These are phyloP conservation scores for Trichoderma erinaceum DNA, from an alignment of 495 filamentous ascomycete species.

Conservation along the genomic window DNA sequence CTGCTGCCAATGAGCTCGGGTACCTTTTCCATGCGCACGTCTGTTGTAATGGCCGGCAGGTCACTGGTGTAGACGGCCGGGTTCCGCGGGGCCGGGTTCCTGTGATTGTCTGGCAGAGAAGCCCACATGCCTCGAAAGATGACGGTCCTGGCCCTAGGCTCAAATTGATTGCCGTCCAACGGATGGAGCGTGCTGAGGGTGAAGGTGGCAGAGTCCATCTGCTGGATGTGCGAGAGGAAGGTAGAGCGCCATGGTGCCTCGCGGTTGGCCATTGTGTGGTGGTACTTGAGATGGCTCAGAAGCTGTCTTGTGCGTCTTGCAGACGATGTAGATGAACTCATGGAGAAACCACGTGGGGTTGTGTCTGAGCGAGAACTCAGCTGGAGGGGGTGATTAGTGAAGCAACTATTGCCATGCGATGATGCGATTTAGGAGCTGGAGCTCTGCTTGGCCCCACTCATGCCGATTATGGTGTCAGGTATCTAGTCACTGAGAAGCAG, in stretches of 20 bases:
- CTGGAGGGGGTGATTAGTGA: neutral
- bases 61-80: constrained; percentile 62
- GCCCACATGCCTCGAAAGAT: constrained; percentile 81
- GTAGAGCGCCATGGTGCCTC: constrained; percentile 56
- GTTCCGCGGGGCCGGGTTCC: constrained; percentile 59
- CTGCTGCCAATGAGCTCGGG: constrained; percentile 52
- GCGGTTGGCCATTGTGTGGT: constrained; percentile 19
- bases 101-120: constrained; percentile 58
- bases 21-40: constrained; percentile 78
- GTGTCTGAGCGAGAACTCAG: neutral
- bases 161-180: constrained; percentile 32
- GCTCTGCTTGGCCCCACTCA: too few species aligned
- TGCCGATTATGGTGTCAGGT: too few species aligned
- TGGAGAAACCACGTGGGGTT: neutral
- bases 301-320: constrained; percentile 3
- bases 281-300: neutral
- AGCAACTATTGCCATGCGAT: neutral
- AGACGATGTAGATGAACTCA: neutral
- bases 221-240: constrained; percentile 59
- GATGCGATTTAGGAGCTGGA: neutral
- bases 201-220: constrained; percentile 60
- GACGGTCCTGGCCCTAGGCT: constrained; percentile 45
- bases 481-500: too few species aligned
- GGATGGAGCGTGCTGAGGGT: constrained; percentile 60
- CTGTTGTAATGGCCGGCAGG: constrained; percentile 75